Percentiles rank a stretch among this genome's conserved stretches.
phyloP scores from a whole-genome alignment of 2,329 filamentous ascomycete genomes.

The Penicillium palitans region DNA sequence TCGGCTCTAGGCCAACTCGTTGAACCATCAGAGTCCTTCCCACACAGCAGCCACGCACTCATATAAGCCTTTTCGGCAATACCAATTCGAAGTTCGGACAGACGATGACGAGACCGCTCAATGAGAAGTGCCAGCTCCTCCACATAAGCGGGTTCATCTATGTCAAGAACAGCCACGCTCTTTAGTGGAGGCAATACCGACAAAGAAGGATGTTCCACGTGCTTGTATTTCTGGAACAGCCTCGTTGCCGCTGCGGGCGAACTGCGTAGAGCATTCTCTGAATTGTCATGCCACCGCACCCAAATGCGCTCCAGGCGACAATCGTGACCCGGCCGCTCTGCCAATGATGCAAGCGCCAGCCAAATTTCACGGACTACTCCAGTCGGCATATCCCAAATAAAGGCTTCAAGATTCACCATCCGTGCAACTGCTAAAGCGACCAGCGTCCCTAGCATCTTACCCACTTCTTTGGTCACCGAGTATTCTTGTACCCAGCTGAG shows the following conservation, averaged over 20 bases:
- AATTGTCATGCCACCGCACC: slow-evolving; percentile 82
- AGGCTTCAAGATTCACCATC: slow-evolving; percentile 79
- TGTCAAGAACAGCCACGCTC: slow-evolving; percentile 74
- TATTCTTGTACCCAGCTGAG: slow-evolving; percentile 78
- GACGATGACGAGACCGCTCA: slow-evolving; percentile 64
- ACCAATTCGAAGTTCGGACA: slow-evolving; percentile 73
- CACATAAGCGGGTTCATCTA: slow-evolving; percentile 78
- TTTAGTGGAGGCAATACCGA: slow-evolving; percentile 73
- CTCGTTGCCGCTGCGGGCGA: slow-evolving; percentile 21
- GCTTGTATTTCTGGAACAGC: slow-evolving; percentile 54
- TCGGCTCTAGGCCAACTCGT: slow-evolving; percentile 35
- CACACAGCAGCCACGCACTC: slow-evolving; percentile 28
- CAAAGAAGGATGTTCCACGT: slow-evolving; percentile 76
- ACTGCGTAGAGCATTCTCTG: slow-evolving; percentile 42
- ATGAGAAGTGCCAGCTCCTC: slow-evolving; percentile 80
- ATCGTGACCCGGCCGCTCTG: slow-evolving; percentile 60
- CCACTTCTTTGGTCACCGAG: slow-evolving; percentile 76
- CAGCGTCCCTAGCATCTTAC: slow-evolving; percentile 84
- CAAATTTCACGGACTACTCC: slow-evolving; percentile 79
- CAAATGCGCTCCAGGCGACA: slow-evolving; percentile 73
- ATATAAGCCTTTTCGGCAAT: slow-evolving; percentile 53
- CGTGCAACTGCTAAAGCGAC: slow-evolving; percentile 76
- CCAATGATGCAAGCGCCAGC: slow-evolving; percentile 71
- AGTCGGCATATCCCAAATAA: slow-evolving; percentile 88
- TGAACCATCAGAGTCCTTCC: slow-evolving; percentile 14